Percentiles rank a stretch among this genome's conserved stretches.
Evolutionary conservation across 768 basidiomycete species (phyloP).

Genomic region (Termitomyces sp.): DNA sequence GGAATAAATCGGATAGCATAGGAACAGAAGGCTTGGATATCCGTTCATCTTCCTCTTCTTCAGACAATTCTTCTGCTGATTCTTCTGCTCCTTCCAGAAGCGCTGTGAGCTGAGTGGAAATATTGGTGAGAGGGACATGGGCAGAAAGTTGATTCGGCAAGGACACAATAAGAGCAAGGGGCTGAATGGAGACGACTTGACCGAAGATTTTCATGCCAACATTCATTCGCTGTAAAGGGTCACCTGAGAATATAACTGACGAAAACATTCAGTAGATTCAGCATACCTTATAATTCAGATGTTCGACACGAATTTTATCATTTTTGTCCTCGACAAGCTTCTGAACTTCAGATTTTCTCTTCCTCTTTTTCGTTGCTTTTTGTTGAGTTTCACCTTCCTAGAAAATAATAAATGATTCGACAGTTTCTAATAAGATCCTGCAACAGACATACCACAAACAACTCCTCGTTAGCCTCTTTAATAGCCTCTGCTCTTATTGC

Average conservation of each 20-base stretch:
- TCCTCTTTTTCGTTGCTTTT: constrained; percentile 41
- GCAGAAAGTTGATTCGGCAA: constrained; percentile 94
- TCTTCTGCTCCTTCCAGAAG: constrained; percentile 63
- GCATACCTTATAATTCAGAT: constrained; percentile 87
- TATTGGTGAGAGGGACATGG: constrained; percentile 91
- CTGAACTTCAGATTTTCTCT: constrained; percentile 40
- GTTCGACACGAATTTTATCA: constrained; percentile 73
- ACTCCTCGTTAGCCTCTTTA: constrained; percentile 78
- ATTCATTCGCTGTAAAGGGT: constrained; percentile 53
- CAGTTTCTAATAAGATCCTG: neutral
- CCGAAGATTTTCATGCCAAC: constrained; percentile 85
- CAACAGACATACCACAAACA: constrained; percentile 53
- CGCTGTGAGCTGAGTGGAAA: constrained; percentile 73
- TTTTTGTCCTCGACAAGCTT: constrained; percentile 34
- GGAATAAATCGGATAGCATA: constrained; percentile 72
- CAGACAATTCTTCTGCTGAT: constrained; percentile 37
- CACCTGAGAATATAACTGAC: neutral
- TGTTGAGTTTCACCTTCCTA: constrained; percentile 37
- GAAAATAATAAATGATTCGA: constrained; percentile 6
- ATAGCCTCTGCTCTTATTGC: constrained; percentile 77
- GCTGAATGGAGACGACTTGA: constrained; percentile 82
- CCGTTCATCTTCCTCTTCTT: constrained; percentile 43
- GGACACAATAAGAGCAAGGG: constrained; percentile 86
- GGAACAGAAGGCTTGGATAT: constrained; percentile 40
- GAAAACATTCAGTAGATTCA: neutral